phyloP scores from a whole-genome alignment of 768 basidiomycete species.

The Strobilomyces dryophilus region DNA sequence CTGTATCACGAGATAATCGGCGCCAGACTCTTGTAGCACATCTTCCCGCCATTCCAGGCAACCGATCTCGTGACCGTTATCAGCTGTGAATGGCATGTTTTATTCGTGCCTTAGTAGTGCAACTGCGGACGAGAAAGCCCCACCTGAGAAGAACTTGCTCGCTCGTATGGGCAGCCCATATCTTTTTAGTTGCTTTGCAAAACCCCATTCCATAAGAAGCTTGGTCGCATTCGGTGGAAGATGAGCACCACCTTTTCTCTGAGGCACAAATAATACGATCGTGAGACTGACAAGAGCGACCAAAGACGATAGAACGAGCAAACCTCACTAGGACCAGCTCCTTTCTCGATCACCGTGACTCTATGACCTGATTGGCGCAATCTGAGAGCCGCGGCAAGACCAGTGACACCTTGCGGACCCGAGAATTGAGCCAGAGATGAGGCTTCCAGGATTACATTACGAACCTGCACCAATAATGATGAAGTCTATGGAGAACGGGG shows the following conservation, averaged over 20 bases:
- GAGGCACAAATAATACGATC: neutral
- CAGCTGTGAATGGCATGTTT: constrained; percentile 30
- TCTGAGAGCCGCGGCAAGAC: constrained; percentile 56
- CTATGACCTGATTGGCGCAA: constrained; percentile 55
- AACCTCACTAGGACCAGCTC: constrained; percentile 40
- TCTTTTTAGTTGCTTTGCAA: constrained; percentile 40
- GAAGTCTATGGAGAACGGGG: constrained; percentile 27
- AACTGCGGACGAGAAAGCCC: neutral
- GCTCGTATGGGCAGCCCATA: constrained; percentile 29
- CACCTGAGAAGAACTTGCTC: constrained; percentile 23
- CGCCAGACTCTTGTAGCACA: constrained; percentile 48
- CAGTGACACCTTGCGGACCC: constrained; percentile 38
- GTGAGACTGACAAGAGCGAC: neutral
- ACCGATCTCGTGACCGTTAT: constrained; percentile 43
- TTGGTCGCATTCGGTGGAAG: constrained; percentile 60
- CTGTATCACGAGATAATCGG: constrained; percentile 50
- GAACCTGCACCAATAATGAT: constrained; percentile 31
- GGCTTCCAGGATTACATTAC: neutral
- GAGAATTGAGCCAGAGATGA: neutral
- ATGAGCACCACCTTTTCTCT: constrained; percentile 41
- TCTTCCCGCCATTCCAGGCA: constrained; percentile 45
- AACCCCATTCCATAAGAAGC: constrained; percentile 54
- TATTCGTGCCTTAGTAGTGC: too few species aligned
- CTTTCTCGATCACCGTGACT: constrained; percentile 54
- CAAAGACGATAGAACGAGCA: neutral